A percentile compares a stretch with the other conserved stretches of the same genome.
phyloP scores from a whole-genome alignment of 2,329 filamentous ascomycete species.

The Aphanocladium album region DNA sequence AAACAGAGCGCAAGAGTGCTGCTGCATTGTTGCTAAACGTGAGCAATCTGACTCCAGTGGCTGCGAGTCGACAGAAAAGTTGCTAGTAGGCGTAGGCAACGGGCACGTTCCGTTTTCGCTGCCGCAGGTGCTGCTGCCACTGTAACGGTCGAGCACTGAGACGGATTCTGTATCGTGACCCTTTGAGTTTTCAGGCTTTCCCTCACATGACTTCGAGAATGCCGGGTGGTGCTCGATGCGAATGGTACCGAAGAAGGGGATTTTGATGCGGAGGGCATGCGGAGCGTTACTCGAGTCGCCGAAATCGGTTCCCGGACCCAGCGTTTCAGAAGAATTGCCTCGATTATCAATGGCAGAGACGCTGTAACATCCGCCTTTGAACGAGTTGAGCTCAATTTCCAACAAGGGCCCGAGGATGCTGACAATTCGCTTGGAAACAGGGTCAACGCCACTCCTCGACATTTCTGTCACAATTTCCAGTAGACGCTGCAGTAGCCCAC shows the following conservation, averaged over 20 bases:
- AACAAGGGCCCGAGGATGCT: constrained; percentile 37
- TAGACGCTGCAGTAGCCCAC: constrained; percentile 34
- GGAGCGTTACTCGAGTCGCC: constrained; percentile 13
- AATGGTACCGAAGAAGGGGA: constrained; percentile 39
- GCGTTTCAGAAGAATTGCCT: constrained; percentile 8
- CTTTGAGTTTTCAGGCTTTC: too few species aligned
- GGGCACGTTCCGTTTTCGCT: neutral
- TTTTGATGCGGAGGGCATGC: constrained; percentile 29
- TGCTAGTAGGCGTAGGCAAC: neutral
- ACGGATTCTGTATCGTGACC: too few species aligned
- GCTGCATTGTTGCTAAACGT: neutral
- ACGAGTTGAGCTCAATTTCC: constrained; percentile 35
- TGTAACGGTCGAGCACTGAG: neutral
- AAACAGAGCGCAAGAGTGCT: neutral
- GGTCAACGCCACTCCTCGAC: constrained; percentile 30
- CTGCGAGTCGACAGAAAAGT: neutral
- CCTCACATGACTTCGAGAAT: neutral
- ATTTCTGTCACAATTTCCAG: constrained; percentile 32
- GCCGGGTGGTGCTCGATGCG: constrained; percentile 23
- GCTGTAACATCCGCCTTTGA: constrained; percentile 23
- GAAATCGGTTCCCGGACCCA: constrained; percentile 18
- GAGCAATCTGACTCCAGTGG: neutral
- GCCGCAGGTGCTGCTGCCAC: neutral
- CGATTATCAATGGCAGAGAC: constrained; percentile 14
- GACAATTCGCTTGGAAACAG: constrained; percentile 32